These are phyloP conservation scores for Gigaspora rosea DNA, from an alignment of 192 early-diverging fungal genomes.

Conservation along the genomic window DNA sequence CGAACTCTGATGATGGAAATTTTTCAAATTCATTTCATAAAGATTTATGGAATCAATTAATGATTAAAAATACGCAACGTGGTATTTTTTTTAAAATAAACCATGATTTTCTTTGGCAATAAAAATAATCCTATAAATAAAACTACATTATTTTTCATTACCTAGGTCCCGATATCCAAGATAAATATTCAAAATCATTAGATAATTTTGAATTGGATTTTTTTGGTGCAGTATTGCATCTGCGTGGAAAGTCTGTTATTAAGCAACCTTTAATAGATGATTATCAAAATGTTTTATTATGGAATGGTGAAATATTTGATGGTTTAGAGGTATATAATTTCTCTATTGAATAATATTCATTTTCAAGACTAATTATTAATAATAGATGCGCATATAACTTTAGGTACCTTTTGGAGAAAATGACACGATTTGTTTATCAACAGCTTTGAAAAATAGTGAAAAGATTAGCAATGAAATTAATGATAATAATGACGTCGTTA, in stretches of 20 bases:
- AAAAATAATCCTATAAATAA: too few relatives aligned
- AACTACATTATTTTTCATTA: too few relatives aligned
- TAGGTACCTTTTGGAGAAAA: conserved; percentile 46
- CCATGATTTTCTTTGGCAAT: too few relatives aligned
- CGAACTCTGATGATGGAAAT: too few relatives aligned
- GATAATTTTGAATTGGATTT: conserved; percentile 38
- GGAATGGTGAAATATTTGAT: conserved; percentile 93
- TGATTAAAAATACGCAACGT: too few relatives aligned
- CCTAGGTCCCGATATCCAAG: conserved; percentile 58
- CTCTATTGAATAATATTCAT: too few relatives aligned
- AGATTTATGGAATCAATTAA: too few relatives aligned
- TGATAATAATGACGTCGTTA: conserved; percentile 39
- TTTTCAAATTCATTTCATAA: too few relatives aligned
- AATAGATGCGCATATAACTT: neutral
- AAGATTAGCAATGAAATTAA: conserved; percentile 18
- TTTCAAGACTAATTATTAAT: neutral
- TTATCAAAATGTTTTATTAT: conserved; percentile 60
- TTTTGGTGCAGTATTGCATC: conserved; percentile 66
- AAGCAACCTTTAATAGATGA: conserved; percentile 60
- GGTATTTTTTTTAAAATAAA: too few relatives aligned
- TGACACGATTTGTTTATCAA: conserved; percentile 59
- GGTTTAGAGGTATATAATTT: conserved; percentile 59
- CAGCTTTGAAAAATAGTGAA: conserved; percentile 41
- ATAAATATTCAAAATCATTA: neutral
- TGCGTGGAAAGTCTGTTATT: conserved; percentile 59